These are phyloP conservation scores for Neospermospora avenae DNA, from an alignment of 2,329 filamentous ascomycete genomes.

Conservation along the genomic window DNA sequence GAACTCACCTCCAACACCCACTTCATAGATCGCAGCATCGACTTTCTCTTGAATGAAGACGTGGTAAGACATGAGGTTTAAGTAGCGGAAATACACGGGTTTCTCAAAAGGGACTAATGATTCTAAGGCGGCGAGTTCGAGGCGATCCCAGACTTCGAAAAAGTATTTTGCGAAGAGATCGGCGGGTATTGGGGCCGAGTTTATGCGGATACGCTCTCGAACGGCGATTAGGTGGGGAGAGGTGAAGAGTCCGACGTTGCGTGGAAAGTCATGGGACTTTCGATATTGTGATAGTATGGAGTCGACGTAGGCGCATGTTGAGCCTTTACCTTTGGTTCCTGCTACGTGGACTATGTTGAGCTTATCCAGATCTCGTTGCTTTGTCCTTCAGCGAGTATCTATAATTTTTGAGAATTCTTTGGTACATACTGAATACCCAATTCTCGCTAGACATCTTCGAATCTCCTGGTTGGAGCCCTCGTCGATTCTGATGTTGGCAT, in stretches of 20 bases:
- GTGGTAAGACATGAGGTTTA: constrained; percentile 66
- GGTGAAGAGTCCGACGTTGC: constrained; percentile 59
- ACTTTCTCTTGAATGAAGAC: constrained; percentile 62
- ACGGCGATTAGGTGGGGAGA: constrained; percentile 67
- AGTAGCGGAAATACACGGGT: constrained; percentile 57
- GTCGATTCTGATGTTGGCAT: constrained; percentile 70
- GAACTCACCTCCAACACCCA: constrained; percentile 64
- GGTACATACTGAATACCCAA: constrained; percentile 64
- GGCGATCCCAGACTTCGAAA: constrained; percentile 62
- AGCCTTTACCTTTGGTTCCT: constrained; percentile 76
- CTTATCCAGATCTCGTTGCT: constrained; percentile 43
- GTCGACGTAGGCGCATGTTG: constrained; percentile 65
- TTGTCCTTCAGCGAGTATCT: background rate
- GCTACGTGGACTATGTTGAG: constrained; percentile 68
- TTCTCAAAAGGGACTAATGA: constrained; percentile 34
- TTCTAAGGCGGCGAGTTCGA: constrained; percentile 39
- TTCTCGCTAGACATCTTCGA: constrained; percentile 69
- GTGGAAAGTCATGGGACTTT: constrained; percentile 27
- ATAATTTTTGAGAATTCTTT: background rate
- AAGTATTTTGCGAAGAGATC: constrained; percentile 61
- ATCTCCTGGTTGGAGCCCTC: constrained; percentile 72
- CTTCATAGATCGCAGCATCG: constrained; percentile 62
- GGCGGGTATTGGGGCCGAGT: constrained; percentile 55
- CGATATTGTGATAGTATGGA: constrained; percentile 57
- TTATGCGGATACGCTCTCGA: constrained; percentile 63